These are phyloP conservation scores for Fusarium chuoi DNA, from an alignment of 2,329 filamentous ascomycete species.

Conservation along the genomic window DNA sequence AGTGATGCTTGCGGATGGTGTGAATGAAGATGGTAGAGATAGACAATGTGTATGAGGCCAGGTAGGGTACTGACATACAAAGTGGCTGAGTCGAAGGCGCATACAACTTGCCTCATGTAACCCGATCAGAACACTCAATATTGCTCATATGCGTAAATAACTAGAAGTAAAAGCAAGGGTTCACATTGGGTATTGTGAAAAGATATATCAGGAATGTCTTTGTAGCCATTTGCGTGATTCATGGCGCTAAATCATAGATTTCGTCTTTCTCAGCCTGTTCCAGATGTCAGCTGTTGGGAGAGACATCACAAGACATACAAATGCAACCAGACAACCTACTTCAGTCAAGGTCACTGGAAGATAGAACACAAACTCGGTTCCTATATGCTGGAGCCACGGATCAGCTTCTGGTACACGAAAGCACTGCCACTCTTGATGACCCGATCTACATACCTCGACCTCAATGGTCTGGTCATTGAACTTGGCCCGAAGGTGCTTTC, in stretches of 20 bases:
- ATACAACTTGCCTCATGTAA: background rate
- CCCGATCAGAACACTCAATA: background rate
- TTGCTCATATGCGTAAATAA: background rate
- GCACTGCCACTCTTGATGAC: background rate
- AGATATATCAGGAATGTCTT: background rate
- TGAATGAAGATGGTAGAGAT: background rate
- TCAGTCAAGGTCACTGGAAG: background rate
- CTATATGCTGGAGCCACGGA: background rate
- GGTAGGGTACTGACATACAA: background rate
- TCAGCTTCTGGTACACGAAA: background rate
- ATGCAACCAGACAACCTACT: background rate
- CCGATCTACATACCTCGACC: slow-evolving; percentile 3
- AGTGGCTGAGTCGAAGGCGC: background rate
- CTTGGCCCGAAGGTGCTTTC: background rate
- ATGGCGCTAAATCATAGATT: background rate
- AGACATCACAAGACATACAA: background rate
- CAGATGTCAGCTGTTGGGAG: background rate
- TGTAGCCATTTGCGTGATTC: background rate
- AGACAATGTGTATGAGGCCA: background rate
- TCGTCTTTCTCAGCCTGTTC: background rate
- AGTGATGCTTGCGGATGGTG: background rate
- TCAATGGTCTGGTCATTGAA: slow-evolving; percentile 11
- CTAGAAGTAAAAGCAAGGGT: background rate
- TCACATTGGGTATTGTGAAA: background rate
- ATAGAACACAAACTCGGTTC: slow-evolving; percentile 4